Evolutionary conservation across 2,329 filamentous ascomycete species (phyloP), one percentile per base, ranked within the genome.

Genomic region (Ceratocystis diversiconidia): DNA sequence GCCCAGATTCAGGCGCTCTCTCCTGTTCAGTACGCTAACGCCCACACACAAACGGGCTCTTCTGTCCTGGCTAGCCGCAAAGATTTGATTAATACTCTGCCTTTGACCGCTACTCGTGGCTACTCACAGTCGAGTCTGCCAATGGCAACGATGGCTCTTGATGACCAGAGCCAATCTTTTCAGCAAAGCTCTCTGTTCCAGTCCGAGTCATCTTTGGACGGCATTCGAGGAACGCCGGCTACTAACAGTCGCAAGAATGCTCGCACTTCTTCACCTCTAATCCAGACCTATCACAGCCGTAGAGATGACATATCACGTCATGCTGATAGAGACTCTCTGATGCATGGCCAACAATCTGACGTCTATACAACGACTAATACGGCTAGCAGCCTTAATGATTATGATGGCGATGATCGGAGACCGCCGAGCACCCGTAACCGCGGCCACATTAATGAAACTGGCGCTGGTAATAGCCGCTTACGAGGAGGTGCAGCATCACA

Each of bases 401-500:
- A 55, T 15, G 63, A 55, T 10, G 52, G 59, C 66, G 52, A 48
- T 65, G 60, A 70, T 68, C 30, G 62, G 66, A 32, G 68, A 63
- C 57, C 65, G 66, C 63, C 70, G 66, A 62, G 62, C 71, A 30
- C 71, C 72, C 15, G 50, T 75, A 55, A 72, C 74, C 22, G 75
- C 74, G 41, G 75, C 74, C 3, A 70, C 72, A 25, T n/a, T 10
- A 52, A 52, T 62, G 41, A 59, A 17, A 48, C 64, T 6, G 32
- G 63, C 30, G n/a, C 28, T 41, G 46, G 46, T 12, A 57, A 63
- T 25, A 62, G 71, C 7, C 72, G 74, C n/a, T 72, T 77, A 10
- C 73, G 76, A 19, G 76, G 76, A 3, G 79, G 79, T 48, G 63
- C 63, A 17, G 46, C 57, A 22, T 22, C 44, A 5, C 75, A 74